Conservation (phyloP, 371 early-diverging fungal genomes). For the Saksenaea vasiformis region DNA sequence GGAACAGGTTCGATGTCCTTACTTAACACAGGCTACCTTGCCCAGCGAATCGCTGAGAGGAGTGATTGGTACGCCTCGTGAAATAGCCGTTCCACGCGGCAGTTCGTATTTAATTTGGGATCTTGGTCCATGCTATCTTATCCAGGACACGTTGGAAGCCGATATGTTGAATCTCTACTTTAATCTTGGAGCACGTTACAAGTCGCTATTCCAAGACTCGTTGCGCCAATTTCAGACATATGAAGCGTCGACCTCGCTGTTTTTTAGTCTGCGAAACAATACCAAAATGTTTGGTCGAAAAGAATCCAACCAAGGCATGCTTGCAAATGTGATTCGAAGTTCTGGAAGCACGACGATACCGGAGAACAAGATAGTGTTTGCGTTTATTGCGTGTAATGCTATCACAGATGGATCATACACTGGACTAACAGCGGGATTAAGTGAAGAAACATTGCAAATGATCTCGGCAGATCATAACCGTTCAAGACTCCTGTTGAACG, state of each 20-base stretch:
- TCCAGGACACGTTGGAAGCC: conserved; percentile 62
- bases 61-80: conserved; percentile 45
- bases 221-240: conserved; percentile 71
- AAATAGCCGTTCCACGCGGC: conserved; percentile 16
- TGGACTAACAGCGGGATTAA: conserved; percentile 44
- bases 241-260: conserved; percentile 62
- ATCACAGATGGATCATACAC: conserved; percentile 49
- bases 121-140: conserved; percentile 68
- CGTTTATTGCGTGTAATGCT: conserved; percentile 63
- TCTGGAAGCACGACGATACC: conserved; percentile 49
- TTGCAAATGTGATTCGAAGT: conserved; percentile 60
- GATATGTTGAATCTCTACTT: conserved; percentile 61
- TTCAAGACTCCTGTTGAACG: conserved; percentile 53
- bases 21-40: conserved; percentile 48
- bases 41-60: conserved; percentile 37
- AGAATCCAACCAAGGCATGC: conserved; percentile 41
- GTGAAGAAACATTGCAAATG: conserved; percentile 25
- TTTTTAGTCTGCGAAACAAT: conserved; percentile 52
- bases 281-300: conserved; percentile 29
- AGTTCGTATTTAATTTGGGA: conserved; percentile 59
- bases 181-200: conserved; percentile 68
- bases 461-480: conserved; percentile 20
- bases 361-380: conserved; percentile 67
- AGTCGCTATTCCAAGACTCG: conserved; percentile 68
- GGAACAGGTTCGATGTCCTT: conserved; percentile 62